Evolutionary conservation across 1,284 basidiomycete genomes (phyloP).

Genomic region (Mycena citricolor): DNA sequence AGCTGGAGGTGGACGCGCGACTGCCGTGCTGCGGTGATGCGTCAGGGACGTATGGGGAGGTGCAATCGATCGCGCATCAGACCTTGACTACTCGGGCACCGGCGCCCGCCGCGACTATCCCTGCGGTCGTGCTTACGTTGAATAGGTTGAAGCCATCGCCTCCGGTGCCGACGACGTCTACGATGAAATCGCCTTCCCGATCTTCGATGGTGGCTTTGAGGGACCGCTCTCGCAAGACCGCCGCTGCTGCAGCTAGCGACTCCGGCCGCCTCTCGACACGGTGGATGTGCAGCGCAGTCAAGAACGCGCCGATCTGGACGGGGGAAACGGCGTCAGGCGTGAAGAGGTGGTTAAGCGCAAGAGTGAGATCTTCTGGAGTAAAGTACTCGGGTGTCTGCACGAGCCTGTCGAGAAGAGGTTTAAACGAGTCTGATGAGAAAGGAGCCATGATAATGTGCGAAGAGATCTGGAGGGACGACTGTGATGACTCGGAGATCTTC

Average conservation of each 20-base stretch:
- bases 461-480: too few species aligned
- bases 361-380: conserved; percentile 65
- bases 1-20: conserved; percentile 90
- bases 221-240: conserved; percentile 68
- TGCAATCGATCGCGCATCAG: conserved; percentile 24
- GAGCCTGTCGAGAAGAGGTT: conserved; percentile 70
- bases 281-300: conserved; percentile 79
- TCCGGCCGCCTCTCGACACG: conserved; percentile 75
- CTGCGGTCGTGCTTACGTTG: conserved; percentile 96
- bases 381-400: conserved; percentile 79
- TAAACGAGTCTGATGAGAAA: conserved; percentile 64
- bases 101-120: conserved; percentile 91
- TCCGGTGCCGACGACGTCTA: conserved; percentile 73
- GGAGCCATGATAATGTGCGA: too few species aligned
- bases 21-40: conserved; percentile 75
- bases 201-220: conserved; percentile 60
- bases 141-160: conserved; percentile 97
- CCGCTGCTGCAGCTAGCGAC: conserved; percentile 74
- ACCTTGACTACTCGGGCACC: conserved; percentile 94
- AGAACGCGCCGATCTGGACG: conserved; percentile 79
- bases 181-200: conserved; percentile 61
- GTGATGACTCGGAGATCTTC: too few species aligned
- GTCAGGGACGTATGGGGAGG: conserved; percentile 10
- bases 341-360: conserved; percentile 75
- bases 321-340: conserved; percentile 61